These are phyloP conservation scores for Nadsonia commutata DNA, from an alignment of 1,139 yeast genomes.

Conservation along the genomic window DNA sequence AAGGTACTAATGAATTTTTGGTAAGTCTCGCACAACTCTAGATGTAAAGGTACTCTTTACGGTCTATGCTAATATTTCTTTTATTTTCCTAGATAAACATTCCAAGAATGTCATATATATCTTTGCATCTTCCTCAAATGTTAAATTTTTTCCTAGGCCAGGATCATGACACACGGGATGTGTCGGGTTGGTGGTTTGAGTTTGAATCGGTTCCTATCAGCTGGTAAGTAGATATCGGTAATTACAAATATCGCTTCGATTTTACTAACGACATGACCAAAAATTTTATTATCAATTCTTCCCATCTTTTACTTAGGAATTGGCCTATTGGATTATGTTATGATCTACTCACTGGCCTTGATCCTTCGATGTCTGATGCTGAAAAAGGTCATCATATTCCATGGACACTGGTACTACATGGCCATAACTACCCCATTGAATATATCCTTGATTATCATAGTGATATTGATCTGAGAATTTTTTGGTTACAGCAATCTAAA, in stretches of 20 bases:
- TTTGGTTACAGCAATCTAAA: not conserved
- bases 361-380: conserved; percentile 15
- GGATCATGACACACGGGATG: conserved; percentile 18
- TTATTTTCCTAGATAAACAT: not conserved
- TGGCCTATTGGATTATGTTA: conserved; percentile 59
- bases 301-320: conserved; percentile 20
- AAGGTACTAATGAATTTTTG: not conserved
- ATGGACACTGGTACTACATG: conserved; percentile 39
- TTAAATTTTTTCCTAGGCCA: conserved; percentile 30
- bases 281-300: too few species aligned
- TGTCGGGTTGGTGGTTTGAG: conserved; percentile 50
- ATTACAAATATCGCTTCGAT: too few species aligned
- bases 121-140: conserved; percentile 31
- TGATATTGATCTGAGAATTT: not conserved
- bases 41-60: too few species aligned
- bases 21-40: not conserved
- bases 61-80: too few species aligned
- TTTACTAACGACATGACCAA: too few species aligned
- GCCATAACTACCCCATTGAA: conserved; percentile 27
- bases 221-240: conserved; percentile 35
- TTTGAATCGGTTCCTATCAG: conserved; percentile 46
- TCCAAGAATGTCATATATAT: conserved; percentile 42
- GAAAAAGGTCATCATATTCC: conserved; percentile 10
- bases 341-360: conserved; percentile 34
- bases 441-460: not conserved